Evolutionary conservation across 371 early-diverging fungal species (phyloP).

Genomic region (Apophysomyces variabilis): DNA sequence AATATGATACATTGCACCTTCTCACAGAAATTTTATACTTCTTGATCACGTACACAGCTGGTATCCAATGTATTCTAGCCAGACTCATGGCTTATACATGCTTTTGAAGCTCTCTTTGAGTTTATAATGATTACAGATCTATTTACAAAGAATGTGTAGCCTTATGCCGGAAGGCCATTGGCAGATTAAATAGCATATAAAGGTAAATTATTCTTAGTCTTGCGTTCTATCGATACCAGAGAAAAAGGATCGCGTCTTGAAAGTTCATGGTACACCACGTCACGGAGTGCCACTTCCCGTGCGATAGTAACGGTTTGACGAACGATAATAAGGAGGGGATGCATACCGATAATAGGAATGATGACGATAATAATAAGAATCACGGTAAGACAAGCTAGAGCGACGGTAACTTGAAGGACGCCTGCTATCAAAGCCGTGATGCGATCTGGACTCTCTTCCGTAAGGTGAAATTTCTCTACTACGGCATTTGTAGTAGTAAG

Average conservation of each 20-base stretch:
- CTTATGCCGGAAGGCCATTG: background rate
- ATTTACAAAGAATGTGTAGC: conserved; percentile 1
- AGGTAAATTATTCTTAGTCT: background rate
- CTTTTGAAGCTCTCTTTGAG: background rate
- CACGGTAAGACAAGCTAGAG: background rate
- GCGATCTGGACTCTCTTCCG: background rate
- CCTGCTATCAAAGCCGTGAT: background rate
- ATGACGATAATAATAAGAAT: conserved; percentile 1
- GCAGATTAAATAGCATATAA: conserved; percentile 4
- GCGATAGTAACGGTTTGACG: background rate
- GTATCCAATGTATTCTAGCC: background rate
- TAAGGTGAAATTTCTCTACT: conserved; percentile 7
- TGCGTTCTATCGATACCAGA: background rate
- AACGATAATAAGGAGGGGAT: conserved; percentile 4
- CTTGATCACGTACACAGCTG: too few relatives aligned
- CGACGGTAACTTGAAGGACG: background rate
- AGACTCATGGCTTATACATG: background rate
- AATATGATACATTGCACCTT: too few relatives aligned
- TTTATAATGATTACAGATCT: background rate
- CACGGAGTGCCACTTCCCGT: background rate
- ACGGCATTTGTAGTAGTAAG: background rate
- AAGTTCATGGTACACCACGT: background rate
- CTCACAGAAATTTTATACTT: too few relatives aligned
- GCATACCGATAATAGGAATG: conserved; percentile 3
- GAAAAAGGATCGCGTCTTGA: background rate